Conservation (phyloP, 805 yeast species). For the Lachancea sp. region DNA sequence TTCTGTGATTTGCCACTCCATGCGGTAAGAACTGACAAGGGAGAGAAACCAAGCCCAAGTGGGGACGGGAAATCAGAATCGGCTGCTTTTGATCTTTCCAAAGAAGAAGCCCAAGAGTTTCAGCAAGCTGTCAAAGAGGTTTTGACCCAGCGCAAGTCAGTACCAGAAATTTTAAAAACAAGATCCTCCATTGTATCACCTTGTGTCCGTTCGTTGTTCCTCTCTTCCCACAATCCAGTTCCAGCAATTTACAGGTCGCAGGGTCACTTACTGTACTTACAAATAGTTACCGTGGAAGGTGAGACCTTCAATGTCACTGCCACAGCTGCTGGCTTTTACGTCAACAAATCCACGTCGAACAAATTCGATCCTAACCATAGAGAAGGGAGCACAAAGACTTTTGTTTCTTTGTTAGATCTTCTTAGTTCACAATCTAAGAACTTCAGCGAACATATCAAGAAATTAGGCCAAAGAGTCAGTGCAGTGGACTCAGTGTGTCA, state of each 20-base stretch:
- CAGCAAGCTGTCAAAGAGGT: slow-evolving; percentile 21
- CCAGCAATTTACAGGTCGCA: slow-evolving; percentile 51
- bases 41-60: slow-evolving; percentile 11
- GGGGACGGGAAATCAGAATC: slow-evolving; percentile 12
- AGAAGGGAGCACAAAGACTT: slow-evolving; percentile 15
- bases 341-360: slow-evolving; percentile 59
- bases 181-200: slow-evolving; percentile 29
- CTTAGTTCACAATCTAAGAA: slow-evolving; percentile 59
- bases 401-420: slow-evolving; percentile 51
- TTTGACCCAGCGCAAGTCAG: slow-evolving; percentile 16
- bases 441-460: slow-evolving; percentile 46
- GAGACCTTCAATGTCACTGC: slow-evolving; percentile 76
- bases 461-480: slow-evolving; percentile 43
- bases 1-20: slow-evolving; percentile 24
- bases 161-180: slow-evolving; percentile 16
- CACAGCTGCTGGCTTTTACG: slow-evolving; percentile 70
- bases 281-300: slow-evolving; percentile 71
- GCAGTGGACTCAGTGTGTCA: slow-evolving; percentile 47
- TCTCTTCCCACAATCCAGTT: slow-evolving; percentile 86
- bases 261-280: slow-evolving; percentile 79
- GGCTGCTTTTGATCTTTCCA: slow-evolving; percentile 23
- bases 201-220: slow-evolving; percentile 50
- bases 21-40: slow-evolving; percentile 16
- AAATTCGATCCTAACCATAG: slow-evolving; percentile 63
- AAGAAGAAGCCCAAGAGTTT: slow-evolving; percentile 27